Base-by-base conservation (phyloP, 768 basidiomycete species). In the Dendrothele bispora region DNA sequence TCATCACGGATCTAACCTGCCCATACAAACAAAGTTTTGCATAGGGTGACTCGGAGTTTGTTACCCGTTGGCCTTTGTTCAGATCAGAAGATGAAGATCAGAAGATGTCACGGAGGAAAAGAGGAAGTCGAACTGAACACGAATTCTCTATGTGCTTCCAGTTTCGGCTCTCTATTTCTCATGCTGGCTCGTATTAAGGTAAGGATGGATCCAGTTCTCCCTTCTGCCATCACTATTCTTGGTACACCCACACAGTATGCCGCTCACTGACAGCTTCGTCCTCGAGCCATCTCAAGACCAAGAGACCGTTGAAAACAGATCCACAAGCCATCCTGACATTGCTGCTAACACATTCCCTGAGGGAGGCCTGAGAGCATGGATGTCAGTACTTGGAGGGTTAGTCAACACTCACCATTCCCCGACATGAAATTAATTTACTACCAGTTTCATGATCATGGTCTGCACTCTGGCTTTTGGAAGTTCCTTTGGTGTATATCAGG, bases 401-500 rank as follows among this genome's bases (percentile, higher is more conserved):
- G 59, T 48, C 18, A 10, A 18, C 29, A 7, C 40, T 40, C 8
- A 18, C 3, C 47, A 12, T 21, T 18, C 6, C 12, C 27, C 35
- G 43, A 45, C 32, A n/a, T 20, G 17, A 10, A 11, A 25, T 18
- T 17, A 34, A 10, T 15, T 40, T 18, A 17, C 22, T 42, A 18
- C 15, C 30, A 39, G 39, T 22, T 29, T 20, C 22, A n/a, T 42
- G 48, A n/a, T 43, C 12, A 6, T 12, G 48, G 50, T 40, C 37
- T 61, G 24, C 39, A 55, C 14, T 61, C 51, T 47, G 47, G 53
- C 41, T 6, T 57, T 57, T 27, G 59, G 51, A 10, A 36, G 56
- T 26, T 61, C 59, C 5, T 61, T 61, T 27, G 60, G 59, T 7
- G 60, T 60, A 18, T 61, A 51, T 42, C 52, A 61, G 36, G 60